A percentile compares a stretch with the other conserved stretches of the same genome.
Evolutionary conservation across 768 basidiomycete genomes (phyloP).

Genomic region (Suillus occidentalis): DNA sequence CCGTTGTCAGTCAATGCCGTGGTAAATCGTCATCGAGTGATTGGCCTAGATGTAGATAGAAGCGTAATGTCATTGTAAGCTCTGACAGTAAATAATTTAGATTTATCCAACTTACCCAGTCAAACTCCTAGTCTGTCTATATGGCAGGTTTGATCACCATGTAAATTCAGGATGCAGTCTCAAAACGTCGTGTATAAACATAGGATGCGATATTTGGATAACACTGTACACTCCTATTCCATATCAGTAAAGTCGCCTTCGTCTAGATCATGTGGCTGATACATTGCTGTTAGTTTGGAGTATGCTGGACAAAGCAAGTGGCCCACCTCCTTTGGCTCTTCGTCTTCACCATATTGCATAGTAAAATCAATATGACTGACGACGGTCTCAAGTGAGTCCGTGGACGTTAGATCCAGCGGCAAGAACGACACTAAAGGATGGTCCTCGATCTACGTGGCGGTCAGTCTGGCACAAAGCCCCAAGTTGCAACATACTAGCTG

Average conservation of each 20-base stretch:
- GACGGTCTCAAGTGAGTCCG: slow-evolving; percentile 87
- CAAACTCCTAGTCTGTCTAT: not conserved
- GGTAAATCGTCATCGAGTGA: not conserved
- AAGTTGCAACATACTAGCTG: slow-evolving; percentile 65
- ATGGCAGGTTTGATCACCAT: not conserved
- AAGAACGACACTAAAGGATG: slow-evolving; percentile 97
- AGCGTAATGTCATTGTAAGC: not conserved
- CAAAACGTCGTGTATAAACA: not conserved
- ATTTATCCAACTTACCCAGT: not conserved
- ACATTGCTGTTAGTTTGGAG: slow-evolving; percentile 15
- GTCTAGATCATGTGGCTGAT: slow-evolving; percentile 88
- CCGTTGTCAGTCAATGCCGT: not conserved
- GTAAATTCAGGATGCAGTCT: not conserved
- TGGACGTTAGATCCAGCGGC: slow-evolving; percentile 86
- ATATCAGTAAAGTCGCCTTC: slow-evolving; percentile 86
- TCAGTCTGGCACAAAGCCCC: not conserved
- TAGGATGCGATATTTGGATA: not conserved
- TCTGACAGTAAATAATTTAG: not conserved
- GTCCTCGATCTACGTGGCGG: slow-evolving; percentile 80
- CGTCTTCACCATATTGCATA: slow-evolving; percentile 98
- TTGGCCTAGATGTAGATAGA: not conserved
- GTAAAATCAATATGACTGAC: slow-evolving; percentile 97
- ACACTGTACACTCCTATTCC: slow-evolving; percentile 40
- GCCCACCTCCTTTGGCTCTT: slow-evolving; percentile 90
- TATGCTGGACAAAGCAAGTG: slow-evolving; percentile 5